These are phyloP conservation scores for Phytopythium oedochilum DNA, from an alignment of 352 stramenopile genomes.

Conservation along the genomic window DNA sequence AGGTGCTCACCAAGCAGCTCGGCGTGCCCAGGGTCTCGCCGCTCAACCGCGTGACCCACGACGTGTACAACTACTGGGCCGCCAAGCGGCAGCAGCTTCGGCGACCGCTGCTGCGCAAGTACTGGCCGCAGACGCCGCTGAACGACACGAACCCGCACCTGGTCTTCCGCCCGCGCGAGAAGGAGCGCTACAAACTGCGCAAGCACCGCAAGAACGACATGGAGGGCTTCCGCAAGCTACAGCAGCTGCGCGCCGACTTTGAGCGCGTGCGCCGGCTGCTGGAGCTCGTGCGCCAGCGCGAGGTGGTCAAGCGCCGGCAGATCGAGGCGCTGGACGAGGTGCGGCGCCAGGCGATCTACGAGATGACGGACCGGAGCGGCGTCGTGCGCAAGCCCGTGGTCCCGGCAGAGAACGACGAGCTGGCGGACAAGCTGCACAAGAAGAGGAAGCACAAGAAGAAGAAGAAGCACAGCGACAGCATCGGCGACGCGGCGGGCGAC, in stretches of 20 bases:
- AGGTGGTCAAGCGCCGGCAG: slow-evolving; percentile 80
- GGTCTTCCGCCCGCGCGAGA: slow-evolving; percentile 97
- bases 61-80: slow-evolving; percentile 96
- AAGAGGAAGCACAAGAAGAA: slow-evolving; percentile 79
- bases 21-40: slow-evolving; percentile 54
- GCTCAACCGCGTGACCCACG: slow-evolving; percentile 63
- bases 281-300: slow-evolving; percentile 81
- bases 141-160: slow-evolving; percentile 98
- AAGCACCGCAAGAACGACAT: slow-evolving; percentile 97
- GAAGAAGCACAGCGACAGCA: slow-evolving; percentile 26
- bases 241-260: slow-evolving; percentile 92
- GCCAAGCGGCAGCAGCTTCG: slow-evolving; percentile 90
- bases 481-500: slow-evolving; percentile 2
- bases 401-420: slow-evolving; percentile 46
- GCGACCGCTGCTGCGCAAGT: slow-evolving; percentile 92
- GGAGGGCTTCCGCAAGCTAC: slow-evolving; percentile 93
- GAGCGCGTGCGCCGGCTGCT: slow-evolving; percentile 82
- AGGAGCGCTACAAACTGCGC: slow-evolving; percentile 96
- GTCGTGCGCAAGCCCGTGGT: slow-evolving; percentile 45
- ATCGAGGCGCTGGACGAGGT: slow-evolving; percentile 82
- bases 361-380: slow-evolving; percentile 42
- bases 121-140: slow-evolving; percentile 93
- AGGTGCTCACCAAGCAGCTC: slow-evolving; percentile 67
- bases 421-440: slow-evolving; percentile 48
- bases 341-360: slow-evolving; percentile 53